These are phyloP conservation scores for Funneliformis mosseae DNA, from an alignment of 192 early-diverging fungal species.

Conservation along the genomic window DNA sequence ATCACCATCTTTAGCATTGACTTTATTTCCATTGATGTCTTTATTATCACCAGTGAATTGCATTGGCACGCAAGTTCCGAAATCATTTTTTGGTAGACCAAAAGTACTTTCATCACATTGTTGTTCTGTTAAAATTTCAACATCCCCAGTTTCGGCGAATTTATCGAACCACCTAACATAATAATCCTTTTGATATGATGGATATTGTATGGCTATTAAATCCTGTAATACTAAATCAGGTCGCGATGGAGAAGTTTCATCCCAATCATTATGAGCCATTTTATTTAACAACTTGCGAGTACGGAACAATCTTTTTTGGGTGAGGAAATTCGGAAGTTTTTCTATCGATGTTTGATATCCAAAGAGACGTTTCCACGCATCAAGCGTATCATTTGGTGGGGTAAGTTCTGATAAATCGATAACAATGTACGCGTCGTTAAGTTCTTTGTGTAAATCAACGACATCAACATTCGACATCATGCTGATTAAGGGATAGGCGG, in stretches of 20 bases:
- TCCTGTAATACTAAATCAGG: conserved; percentile 36
- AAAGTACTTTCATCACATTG: not conserved
- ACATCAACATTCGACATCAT: not conserved
- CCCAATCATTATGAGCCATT: conserved; percentile 29
- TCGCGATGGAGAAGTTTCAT: conserved; percentile 25
- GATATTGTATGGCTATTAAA: conserved; percentile 39
- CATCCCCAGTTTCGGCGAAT: conserved; percentile 10
- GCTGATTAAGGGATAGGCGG: not conserved
- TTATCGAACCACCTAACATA: conserved; percentile 19
- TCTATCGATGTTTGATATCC: not conserved
- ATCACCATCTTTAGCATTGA: not conserved
- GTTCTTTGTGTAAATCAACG: not conserved
- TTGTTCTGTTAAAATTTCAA: not conserved
- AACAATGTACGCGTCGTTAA: conserved; percentile 1
- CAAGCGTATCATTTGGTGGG: not conserved
- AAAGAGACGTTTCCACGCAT: conserved; percentile 19
- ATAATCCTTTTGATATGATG: conserved; percentile 30
- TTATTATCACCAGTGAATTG: not conserved
- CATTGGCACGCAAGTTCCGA: not conserved
- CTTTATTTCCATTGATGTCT: not conserved
- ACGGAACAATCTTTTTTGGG: conserved; percentile 25
- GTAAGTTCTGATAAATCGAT: conserved; percentile 28
- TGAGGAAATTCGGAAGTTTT: conserved; percentile 24
- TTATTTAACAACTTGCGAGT: conserved; percentile 2
- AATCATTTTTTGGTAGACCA: not conserved